Conservation (phyloP, 2,329 filamentous ascomycete species). For the Colletotrichum plurivorum region DNA sequence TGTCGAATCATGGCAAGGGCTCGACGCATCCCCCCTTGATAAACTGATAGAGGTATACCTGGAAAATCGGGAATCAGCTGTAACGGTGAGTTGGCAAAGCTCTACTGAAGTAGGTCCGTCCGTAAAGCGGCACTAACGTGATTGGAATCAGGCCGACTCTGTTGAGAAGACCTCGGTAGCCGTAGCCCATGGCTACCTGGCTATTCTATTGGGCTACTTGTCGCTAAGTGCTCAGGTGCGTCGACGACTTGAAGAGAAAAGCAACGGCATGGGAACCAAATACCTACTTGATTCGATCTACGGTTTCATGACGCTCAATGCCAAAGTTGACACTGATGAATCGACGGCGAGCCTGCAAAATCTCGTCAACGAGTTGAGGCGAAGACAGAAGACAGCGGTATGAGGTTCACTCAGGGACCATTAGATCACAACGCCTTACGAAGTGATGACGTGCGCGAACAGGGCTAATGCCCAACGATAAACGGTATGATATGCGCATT, state of each 20-base stretch:
- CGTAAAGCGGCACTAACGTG: background rate
- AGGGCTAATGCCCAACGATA: too few relatives aligned
- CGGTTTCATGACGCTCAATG: slow-evolving; percentile 68
- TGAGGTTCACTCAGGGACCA: background rate
- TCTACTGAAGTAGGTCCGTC: too few relatives aligned
- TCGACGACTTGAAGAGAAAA: slow-evolving; percentile 57
- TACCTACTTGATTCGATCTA: slow-evolving; percentile 66
- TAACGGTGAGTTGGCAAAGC: slow-evolving; percentile 70
- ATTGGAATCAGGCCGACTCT: slow-evolving; percentile 70
- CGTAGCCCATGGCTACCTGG: slow-evolving; percentile 88
- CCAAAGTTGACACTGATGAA: slow-evolving; percentile 61
- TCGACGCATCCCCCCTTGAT: slow-evolving; percentile 64
- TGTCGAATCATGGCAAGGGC: slow-evolving; percentile 50
- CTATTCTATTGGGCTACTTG: slow-evolving; percentile 86
- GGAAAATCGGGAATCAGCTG: slow-evolving; percentile 74
- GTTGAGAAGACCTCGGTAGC: slow-evolving; percentile 83
- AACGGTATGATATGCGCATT: too few relatives aligned
- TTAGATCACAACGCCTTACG: background rate
- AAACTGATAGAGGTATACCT: slow-evolving; percentile 76
- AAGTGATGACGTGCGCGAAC: too few relatives aligned
- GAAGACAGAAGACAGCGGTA: slow-evolving; percentile 9
- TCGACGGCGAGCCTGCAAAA: slow-evolving; percentile 51
- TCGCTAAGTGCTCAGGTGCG: slow-evolving; percentile 69
- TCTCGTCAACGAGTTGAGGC: slow-evolving; percentile 53
- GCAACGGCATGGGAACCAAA: slow-evolving; percentile 59